A percentile compares a stretch with the other conserved stretches of the same genome.
Evolutionary conservation across 495 filamentous ascomycete genomes (phyloP).

Genomic region (Penicillium egyptiacum): DNA sequence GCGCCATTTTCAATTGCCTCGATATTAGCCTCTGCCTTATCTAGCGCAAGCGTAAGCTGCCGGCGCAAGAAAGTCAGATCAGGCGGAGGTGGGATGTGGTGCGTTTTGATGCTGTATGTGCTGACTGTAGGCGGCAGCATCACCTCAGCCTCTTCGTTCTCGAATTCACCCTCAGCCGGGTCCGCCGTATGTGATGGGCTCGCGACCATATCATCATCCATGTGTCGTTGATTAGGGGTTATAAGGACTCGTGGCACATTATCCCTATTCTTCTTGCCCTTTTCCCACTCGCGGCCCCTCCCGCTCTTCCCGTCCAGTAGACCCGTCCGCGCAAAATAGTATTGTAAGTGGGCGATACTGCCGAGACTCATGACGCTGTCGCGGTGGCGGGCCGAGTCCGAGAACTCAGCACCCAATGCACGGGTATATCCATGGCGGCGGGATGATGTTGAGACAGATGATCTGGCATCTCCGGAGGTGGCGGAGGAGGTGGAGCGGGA

Average conservation of each 20-base stretch:
- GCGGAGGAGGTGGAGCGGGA: conserved; percentile 66
- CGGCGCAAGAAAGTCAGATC: conserved; percentile 73
- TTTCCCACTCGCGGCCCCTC: conserved; percentile 64
- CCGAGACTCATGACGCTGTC: conserved; percentile 95
- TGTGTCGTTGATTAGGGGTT: conserved; percentile 44
- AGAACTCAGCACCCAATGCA: conserved; percentile 86
- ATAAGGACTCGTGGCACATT: conserved; percentile 43
- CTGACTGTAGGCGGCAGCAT: conserved; percentile 96
- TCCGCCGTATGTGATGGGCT: conserved; percentile 54
- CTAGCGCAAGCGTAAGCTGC: conserved; percentile 68
- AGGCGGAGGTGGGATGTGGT: conserved; percentile 83
- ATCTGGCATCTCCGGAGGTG: conserved; percentile 54
- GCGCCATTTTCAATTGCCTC: conserved; percentile 43
- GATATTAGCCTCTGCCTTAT: conserved; percentile 67
- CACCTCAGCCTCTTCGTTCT: conserved; percentile 59
- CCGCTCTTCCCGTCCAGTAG: conserved; percentile 91
- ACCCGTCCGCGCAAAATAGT: conserved; percentile 96
- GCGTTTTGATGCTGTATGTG: conserved; percentile 88
- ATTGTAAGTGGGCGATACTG: conserved; percentile 95
- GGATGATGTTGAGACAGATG: conserved; percentile 54
- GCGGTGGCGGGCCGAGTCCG: conserved; percentile 80
- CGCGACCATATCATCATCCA: conserved; percentile 46
- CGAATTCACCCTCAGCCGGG: conserved; percentile 48
- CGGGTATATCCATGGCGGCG: conserved; percentile 84
- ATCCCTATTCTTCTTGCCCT: conserved; percentile 50